phyloP scores from a whole-genome alignment of 306 rosid species.

The Geum urbanum region DNA sequence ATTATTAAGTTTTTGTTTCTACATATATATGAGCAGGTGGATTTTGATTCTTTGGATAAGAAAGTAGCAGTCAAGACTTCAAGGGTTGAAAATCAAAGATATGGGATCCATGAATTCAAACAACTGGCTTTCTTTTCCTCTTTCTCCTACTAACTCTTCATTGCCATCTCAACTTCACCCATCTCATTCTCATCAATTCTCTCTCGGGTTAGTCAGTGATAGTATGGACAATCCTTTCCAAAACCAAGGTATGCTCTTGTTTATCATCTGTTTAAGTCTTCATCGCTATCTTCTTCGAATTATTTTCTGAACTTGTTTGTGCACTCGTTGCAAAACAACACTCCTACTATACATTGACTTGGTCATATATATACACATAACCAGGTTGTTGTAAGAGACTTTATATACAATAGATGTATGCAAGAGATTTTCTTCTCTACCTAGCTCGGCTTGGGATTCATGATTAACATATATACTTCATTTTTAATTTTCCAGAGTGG shows the following conservation, averaged over 20 bases:
- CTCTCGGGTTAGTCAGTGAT: slow-evolving; percentile 76
- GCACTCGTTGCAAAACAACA: neutral
- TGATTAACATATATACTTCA: neutral
- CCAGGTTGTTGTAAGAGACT: neutral
- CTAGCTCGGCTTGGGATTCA: neutral
- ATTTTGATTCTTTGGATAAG: slow-evolving; percentile 27
- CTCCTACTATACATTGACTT: neutral
- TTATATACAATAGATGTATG: neutral
- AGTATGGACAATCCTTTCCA: slow-evolving; percentile 80
- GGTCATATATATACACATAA: neutral
- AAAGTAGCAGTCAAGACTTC: neutral
- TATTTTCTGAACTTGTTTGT: neutral
- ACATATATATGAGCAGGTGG: slow-evolving; percentile 37
- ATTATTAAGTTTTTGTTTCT: slow-evolving; percentile 3
- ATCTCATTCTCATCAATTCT: slow-evolving; percentile 70
- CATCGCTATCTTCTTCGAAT: neutral
- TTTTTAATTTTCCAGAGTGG: slow-evolving; percentile 56
- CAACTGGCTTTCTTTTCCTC: slow-evolving; percentile 98
- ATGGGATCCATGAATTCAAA: slow-evolving; percentile 76
- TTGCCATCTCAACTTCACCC: slow-evolving; percentile 65
- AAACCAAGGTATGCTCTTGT: slow-evolving; percentile 47
- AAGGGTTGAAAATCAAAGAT: neutral
- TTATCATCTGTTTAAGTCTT: neutral
- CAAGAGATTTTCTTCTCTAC: neutral
- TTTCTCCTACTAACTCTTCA: slow-evolving; percentile 77